These are phyloP conservation scores for Annona cherimola DNA, from an alignment of 164 flowering plant genomes.

Conservation along the genomic window DNA sequence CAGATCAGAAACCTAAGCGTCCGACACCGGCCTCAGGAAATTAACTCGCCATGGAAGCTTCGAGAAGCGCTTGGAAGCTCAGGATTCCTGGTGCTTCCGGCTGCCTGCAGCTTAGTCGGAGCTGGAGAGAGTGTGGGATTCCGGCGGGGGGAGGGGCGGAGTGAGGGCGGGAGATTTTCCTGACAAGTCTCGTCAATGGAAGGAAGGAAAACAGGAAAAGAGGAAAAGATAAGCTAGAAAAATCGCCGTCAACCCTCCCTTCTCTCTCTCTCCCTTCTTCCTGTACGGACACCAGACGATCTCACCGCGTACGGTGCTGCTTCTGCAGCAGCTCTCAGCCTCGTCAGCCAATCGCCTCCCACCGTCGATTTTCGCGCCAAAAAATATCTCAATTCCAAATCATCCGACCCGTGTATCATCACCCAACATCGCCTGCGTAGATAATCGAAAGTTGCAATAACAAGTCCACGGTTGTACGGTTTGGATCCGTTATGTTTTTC, in stretches of 20 bases:
- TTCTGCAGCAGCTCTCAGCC: too few relatives aligned
- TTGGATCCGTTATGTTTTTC: too few relatives aligned
- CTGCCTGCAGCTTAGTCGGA: background rate
- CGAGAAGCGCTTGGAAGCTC: background rate
- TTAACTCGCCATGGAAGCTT: background rate
- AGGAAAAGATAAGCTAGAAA: background rate
- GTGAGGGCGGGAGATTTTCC: background rate
- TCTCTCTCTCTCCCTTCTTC: background rate
- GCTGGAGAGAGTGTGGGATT: background rate
- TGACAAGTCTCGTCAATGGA: slow-evolving; percentile 1
- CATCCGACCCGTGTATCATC: too few relatives aligned
- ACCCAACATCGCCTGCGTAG: too few relatives aligned
- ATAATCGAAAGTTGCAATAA: too few relatives aligned
- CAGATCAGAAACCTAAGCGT: background rate
- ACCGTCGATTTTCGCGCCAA: too few relatives aligned
- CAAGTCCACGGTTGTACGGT: too few relatives aligned
- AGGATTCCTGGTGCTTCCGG: background rate
- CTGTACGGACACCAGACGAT: background rate
- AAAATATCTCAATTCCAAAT: too few relatives aligned
- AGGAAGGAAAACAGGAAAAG: background rate
- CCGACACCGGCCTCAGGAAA: background rate
- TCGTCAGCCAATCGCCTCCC: too few relatives aligned
- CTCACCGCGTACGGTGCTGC: background rate
- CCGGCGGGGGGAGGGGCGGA: background rate
- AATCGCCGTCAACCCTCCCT: slow-evolving; percentile 3